Evolutionary conservation across 2,329 filamentous ascomycete genomes (phyloP), one percentile per base, ranked within the genome.

Genomic region (Diaporthe australafricana): DNA sequence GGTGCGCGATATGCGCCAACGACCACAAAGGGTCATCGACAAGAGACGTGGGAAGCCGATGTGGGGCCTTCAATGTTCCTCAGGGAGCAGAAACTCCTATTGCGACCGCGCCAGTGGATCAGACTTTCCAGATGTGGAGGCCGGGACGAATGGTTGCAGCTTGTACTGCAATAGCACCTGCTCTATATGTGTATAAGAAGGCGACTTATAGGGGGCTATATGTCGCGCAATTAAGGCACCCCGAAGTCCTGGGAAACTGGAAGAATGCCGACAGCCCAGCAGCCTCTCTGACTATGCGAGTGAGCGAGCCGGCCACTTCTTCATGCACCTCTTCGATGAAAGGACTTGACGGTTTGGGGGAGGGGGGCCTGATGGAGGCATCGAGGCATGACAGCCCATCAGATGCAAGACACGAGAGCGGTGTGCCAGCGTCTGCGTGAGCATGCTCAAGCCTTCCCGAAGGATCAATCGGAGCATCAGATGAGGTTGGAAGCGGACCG

Each of bases 1-100:
- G 57, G 57, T 66, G 50, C 65, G 30, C 52, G 65, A 30, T 42
- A 52, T 38, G 68, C 72, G 57, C 70, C 72, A 73, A 70, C 70
- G 52, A 72, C 63, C 65, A 42, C 30, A 16, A 42, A 38, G 50
- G 66, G 30, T 42, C 50, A 62, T 47, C 70, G 48, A 60, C 50
- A n/a, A 22, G 25, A 17, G 68, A 27, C 63, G 62, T 70, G 48
- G 35, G 48, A 45, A 45, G 27, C 45, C 48, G 11, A 35, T 67
- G 71, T 67, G 71, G 71, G 55, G 68, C 71, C 42, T 65, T 25
- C 68, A 63, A 56, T 70, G 35, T 35, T 60, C 57, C 57, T 52
- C 45, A 65, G 57, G 45, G 56, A 35, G 45, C 68, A 67, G 27
- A n/a, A 3, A 45, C 42, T 55, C 56, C 52, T 47, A 22, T 57